Evolutionary conservation across 805 yeast genomes (phyloP).

Genomic region (Metschnikowia hibisci): DNA sequence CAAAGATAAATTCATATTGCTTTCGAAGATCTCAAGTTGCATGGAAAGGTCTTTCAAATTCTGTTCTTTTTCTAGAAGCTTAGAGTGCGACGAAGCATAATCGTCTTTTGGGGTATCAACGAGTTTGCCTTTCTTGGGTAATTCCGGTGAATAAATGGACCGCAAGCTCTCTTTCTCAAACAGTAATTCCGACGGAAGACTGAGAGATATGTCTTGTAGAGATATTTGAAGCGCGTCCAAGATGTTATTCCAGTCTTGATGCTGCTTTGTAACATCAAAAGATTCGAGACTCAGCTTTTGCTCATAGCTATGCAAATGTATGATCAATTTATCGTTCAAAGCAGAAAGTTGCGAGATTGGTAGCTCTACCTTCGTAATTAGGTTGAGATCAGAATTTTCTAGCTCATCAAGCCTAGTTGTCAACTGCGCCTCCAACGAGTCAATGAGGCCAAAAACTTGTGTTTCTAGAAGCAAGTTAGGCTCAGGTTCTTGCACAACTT

Average conservation of each 20-base stretch:
- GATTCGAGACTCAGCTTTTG: not conserved
- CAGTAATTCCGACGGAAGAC: not conserved
- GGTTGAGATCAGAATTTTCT: not conserved
- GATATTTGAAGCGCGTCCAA: too few relatives aligned
- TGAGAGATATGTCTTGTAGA: not conserved
- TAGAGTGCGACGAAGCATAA: conserved; percentile 1
- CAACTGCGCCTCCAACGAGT: not conserved
- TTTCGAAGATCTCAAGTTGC: conserved; percentile 43
- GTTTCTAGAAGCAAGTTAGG: not conserved
- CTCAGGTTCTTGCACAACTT: not conserved
- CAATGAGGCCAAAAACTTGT: not conserved
- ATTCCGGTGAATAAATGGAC: not conserved
- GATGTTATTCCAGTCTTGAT: too few relatives aligned
- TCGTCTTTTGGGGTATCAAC: not conserved
- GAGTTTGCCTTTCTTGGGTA: not conserved
- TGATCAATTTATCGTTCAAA: not conserved
- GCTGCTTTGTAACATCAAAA: not conserved
- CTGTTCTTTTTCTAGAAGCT: conserved; percentile 12
- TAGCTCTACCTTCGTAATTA: not conserved
- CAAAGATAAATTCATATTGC: conserved; percentile 35
- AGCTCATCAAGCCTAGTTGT: not conserved
- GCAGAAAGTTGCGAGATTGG: not conserved
- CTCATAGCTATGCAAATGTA: not conserved
- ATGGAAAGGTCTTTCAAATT: conserved; percentile 41
- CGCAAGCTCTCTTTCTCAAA: not conserved